These are phyloP conservation scores for Acanthamoeba healyi DNA, from an alignment of 208 protist genomes.

Conservation along the genomic window DNA sequence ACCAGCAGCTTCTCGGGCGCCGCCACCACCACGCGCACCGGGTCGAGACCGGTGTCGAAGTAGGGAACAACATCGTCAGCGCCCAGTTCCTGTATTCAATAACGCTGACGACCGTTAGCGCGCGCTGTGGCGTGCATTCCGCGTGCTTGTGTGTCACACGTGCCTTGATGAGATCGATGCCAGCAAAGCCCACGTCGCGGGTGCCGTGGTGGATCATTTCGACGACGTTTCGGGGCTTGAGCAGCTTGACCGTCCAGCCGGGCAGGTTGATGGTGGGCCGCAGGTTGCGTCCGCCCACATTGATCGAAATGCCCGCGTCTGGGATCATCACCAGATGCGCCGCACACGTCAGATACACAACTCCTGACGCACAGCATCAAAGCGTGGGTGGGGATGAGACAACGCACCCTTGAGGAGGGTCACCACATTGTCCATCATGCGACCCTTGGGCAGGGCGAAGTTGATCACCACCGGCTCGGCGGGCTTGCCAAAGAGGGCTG, in stretches of 20 bases:
- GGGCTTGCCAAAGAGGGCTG: not conserved
- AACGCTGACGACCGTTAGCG: no score
- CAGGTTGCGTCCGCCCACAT: constrained; percentile 66
- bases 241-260: constrained; percentile 70
- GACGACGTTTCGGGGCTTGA: constrained; percentile 80
- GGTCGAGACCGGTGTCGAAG: constrained; percentile 74
- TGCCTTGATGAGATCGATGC: constrained; percentile 74
- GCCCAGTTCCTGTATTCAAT: constrained; percentile 28
- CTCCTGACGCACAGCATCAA: no score
- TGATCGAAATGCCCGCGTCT: constrained; percentile 50
- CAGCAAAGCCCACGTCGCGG: constrained; percentile 77
- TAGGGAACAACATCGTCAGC: constrained; percentile 64
- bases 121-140: no score
- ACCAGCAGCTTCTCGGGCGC: constrained; percentile 65
- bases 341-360: no score
- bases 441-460: constrained; percentile 68
- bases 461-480: not conserved
- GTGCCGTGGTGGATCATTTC: constrained; percentile 78
- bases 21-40: constrained; percentile 72
- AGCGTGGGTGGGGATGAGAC: not conserved
- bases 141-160: constrained; percentile 3
- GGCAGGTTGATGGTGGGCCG: constrained; percentile 66
- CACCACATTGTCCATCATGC: constrained; percentile 74
- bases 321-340: no score
- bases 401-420: constrained; percentile 47